A percentile compares a stretch with the other conserved stretches of the same genome.
Conservation (phyloP, 306 rosid genomes). For the Senna tora region DNA sequence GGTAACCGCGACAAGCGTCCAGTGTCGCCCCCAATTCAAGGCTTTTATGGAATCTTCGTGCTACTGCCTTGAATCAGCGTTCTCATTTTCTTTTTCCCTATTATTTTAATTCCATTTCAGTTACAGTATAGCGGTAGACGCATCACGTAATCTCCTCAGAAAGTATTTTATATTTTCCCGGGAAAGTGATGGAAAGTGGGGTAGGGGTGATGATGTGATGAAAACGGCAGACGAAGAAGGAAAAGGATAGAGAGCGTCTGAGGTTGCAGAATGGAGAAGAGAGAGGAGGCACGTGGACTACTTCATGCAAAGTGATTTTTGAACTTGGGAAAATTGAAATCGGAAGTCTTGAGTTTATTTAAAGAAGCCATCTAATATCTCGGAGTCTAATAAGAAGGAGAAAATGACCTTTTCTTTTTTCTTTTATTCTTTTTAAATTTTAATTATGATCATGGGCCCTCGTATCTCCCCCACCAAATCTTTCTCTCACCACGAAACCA, state of each 20-base stretch:
- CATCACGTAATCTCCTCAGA: neutral
- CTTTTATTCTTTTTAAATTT: too few species aligned
- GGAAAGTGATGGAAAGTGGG: slow-evolving; percentile 34
- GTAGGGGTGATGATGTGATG: neutral
- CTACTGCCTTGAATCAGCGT: neutral
- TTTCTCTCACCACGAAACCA: slow-evolving; percentile 20
- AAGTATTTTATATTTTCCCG: slow-evolving; percentile 21
- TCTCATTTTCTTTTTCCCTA: neutral
- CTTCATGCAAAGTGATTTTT: slow-evolving; percentile 50
- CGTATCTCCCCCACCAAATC: slow-evolving; percentile 41
- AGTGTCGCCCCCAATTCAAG: slow-evolving; percentile 27
- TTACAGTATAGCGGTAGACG: neutral
- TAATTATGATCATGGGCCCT: slow-evolving; percentile 31
- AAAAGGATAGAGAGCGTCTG: neutral
- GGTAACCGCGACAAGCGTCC: slow-evolving; percentile 32
- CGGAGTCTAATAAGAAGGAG: neutral
- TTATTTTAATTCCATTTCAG: neutral
- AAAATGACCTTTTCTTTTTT: slow-evolving; percentile 12
- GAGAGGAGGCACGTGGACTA: slow-evolving; percentile 57
- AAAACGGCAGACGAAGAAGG: neutral
- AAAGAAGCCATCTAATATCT: neutral
- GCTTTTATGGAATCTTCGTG: slow-evolving; percentile 39
- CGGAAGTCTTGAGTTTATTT: neutral
- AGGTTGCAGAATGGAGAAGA: neutral
- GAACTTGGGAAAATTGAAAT: slow-evolving; percentile 1